Evolutionary conservation across 345 rosid genomes (phyloP), one percentile per base, ranked within the genome.

Genomic region (Boechera stricta): DNA sequence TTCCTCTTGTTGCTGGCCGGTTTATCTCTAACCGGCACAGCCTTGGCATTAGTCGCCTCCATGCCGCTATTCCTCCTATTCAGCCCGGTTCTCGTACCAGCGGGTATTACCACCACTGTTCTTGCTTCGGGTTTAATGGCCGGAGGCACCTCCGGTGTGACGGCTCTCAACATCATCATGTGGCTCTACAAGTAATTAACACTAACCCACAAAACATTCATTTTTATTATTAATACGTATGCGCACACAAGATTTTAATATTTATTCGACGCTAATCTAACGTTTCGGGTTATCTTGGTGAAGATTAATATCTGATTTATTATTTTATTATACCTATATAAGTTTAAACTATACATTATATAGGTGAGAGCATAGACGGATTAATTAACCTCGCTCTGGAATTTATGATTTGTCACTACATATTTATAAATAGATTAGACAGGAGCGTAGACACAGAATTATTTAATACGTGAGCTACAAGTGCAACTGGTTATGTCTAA

Each of bases 41-140:
- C 87, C 67, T 86, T 91, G 32, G 86, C 72, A 6, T 83, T 88
- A 35, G 71, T 86, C 77, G 72, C 89, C 2, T 89, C 86, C 64
- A 84, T 89, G 26, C 97, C 97, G 0, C 79, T 93, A 26, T 75
- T 93, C 44, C 83, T 91, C 70, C 68, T 89, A 10, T 89, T 83
- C 84, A 93, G 93, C 77, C 98, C 97, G 0, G 88, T 93, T 41
- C 85, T 93, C 16, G 85, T 93, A 72, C 98, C 95, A 1, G 91
- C 91, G 0, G 82, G 85, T n/a, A 81, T 89, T 65, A 66, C 90
- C 0, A 74, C 77, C 16, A 72, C 79, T 35, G 70, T 89, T 41
- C 24, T 89, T 9, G 70, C 59, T 15, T 72, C 73, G 41, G 90
- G 94, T n/a, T 91, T 93, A 83, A 33, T 85, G n/a, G 82, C 92